Evolutionary conservation across 257 asterid species (phyloP).

Genomic region (Forsythia viridissima): DNA sequence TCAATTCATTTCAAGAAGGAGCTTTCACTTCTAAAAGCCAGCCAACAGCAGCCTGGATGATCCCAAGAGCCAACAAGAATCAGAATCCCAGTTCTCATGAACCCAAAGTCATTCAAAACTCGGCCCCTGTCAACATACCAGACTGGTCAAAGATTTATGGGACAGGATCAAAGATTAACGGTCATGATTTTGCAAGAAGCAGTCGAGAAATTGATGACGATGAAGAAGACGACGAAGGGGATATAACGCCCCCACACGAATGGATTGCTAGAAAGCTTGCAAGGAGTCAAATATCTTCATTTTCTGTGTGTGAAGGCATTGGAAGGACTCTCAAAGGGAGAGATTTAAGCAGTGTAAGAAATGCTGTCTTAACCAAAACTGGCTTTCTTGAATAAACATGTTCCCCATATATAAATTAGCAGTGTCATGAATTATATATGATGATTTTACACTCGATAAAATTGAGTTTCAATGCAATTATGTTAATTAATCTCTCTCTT

Average conservation of each 20-base stretch:
- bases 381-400: conserved; percentile 60
- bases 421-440: neutral
- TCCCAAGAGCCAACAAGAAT: conserved; percentile 35
- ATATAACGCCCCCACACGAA: conserved; percentile 60
- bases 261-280: conserved; percentile 51
- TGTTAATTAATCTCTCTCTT: neutral
- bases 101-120: conserved; percentile 25
- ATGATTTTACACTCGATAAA: neutral
- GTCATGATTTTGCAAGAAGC: neutral
- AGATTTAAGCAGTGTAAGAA: conserved; percentile 62
- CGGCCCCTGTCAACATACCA: conserved; percentile 60
- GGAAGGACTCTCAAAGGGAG: conserved; percentile 79
- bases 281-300: conserved; percentile 39
- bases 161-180: neutral
- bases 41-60: conserved; percentile 34
- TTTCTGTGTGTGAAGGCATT: conserved; percentile 67
- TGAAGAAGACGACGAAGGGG: conserved; percentile 1
- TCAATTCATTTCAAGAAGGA: conserved; percentile 13
- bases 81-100: conserved; percentile 9
- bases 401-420: neutral
- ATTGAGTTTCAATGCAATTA: neutral
- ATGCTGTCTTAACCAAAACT: conserved; percentile 59
- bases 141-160: conserved; percentile 67
- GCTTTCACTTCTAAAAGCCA: conserved; percentile 25
- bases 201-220: conserved; percentile 44